Evolutionary conservation across 139 green algal species (phyloP).

Genomic region (Chlamydomonas eustigma): DNA sequence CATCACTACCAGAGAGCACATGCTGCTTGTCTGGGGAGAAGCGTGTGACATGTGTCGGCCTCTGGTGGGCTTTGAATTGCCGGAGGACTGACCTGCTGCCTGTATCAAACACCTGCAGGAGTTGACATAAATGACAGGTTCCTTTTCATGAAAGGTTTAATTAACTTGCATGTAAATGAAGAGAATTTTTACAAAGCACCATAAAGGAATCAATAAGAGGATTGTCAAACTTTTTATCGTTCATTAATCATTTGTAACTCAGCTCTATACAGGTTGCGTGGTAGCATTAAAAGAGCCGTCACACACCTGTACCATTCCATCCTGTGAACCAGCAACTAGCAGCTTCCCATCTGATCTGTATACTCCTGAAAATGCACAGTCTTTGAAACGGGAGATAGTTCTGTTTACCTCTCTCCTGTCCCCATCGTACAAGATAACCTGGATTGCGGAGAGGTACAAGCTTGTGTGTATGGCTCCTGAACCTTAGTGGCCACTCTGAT

Average conservation of each 20-base stretch:
- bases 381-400: constrained; percentile 81
- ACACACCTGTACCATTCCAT: constrained; percentile 83
- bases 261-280: too few species aligned
- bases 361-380: constrained; percentile 78
- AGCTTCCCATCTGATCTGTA: constrained; percentile 80
- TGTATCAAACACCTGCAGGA: constrained; percentile 78
- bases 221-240: too few species aligned
- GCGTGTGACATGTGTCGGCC: constrained; percentile 59
- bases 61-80: constrained; percentile 80
- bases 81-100: constrained; percentile 74
- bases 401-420: constrained; percentile 33
- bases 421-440: constrained; percentile 75
- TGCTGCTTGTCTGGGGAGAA: constrained; percentile 69
- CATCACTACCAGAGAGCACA: constrained; percentile 80
- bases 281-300: too few species aligned
- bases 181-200: too few species aligned
- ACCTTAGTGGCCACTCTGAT: too few species aligned
- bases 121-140: not conserved
- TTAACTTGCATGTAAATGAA: too few species aligned
- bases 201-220: too few species aligned
- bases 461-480: not conserved
- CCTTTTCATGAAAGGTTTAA: too few species aligned
- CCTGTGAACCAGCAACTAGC: constrained; percentile 80
- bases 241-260: too few species aligned
- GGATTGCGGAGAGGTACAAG: not conserved